Evolutionary conservation across 2,329 filamentous ascomycete species (phyloP), one percentile per base, ranked within the genome.

Genomic region (Aspergillus novofumigatus): DNA sequence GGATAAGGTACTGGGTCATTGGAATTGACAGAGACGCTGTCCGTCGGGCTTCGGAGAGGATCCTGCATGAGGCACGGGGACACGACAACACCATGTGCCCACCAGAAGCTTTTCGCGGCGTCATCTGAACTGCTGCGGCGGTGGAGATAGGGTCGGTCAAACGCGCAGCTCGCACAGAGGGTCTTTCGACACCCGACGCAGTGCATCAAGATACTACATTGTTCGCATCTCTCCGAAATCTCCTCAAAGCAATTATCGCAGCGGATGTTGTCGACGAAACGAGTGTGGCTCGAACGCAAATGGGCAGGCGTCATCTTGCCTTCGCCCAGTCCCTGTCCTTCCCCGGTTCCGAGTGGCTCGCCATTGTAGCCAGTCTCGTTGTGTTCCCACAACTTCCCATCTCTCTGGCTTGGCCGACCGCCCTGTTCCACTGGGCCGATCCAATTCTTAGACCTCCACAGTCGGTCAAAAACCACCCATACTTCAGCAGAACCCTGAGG

Each of bases 201-300:
- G 65, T 85, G 83, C 83, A 85, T 85, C 62, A 82, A 73, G 17
- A 85, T 81, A 56, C 82, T 84, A 68, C 83, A 85, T 57, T 83
- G 82, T 68, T 85, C 83, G 64, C 83, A 85, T 51, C 83, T 72
- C 66, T 85, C 83, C 44, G 76, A 65, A 47, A 85, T 84, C 32
- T 71, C 64, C 47, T 82, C 80, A 51, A 75, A 73, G 70, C 83
- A 85, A 56, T 78, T 77, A 50, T 83, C 77, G 65, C 83, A 85
- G 54, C 78, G 78, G 62, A 83, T 71, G 41, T 80, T 72, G 23
- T 84, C 75, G 14, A 84, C 72, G 61, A 85, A 85, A 3, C 72
- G 75, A 48, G 63, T 76, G 64, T 85, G 81, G 59, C 81, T 84
- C 55, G 69, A 75, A 42, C 83, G 78, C 11, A 82, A 68, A 71